These are phyloP conservation scores for Cyclocybe aegerita DNA, from an alignment of 768 basidiomycete species.

Conservation along the genomic window DNA sequence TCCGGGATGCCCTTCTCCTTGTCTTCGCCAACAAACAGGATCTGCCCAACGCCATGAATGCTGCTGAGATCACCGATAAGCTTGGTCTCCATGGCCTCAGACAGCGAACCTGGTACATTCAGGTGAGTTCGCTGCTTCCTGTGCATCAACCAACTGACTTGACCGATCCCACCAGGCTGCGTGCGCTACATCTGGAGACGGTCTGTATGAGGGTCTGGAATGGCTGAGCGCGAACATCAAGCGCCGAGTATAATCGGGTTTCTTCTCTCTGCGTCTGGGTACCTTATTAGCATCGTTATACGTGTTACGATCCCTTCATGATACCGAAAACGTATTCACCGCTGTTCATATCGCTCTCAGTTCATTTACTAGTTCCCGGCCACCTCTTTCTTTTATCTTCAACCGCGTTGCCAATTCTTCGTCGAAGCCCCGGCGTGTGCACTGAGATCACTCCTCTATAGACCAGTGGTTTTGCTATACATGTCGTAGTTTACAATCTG, in stretches of 20 bases:
- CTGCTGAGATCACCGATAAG: constrained; percentile 99
- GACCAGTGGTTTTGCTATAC: constrained; percentile 35
- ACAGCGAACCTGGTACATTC: constrained; percentile 98
- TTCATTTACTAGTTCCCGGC: constrained; percentile 27
- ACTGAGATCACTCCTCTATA: constrained; percentile 28
- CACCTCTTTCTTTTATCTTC: constrained; percentile 25
- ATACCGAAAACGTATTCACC: constrained; percentile 54
- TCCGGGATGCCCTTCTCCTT: constrained; percentile 95
- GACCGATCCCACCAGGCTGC: constrained; percentile 64
- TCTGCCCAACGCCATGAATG: constrained; percentile 99
- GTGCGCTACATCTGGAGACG: constrained; percentile 97
- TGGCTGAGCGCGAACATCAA: constrained; percentile 94
- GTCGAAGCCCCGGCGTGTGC: constrained; percentile 21
- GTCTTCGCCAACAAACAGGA: constrained; percentile 99
- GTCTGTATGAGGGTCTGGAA: constrained; percentile 97
- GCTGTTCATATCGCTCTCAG: constrained; percentile 39
- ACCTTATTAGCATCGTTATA: constrained; percentile 52
- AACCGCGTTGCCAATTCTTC: constrained; percentile 18
- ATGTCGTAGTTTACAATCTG: constrained; percentile 23
- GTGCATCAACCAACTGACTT: constrained; percentile 3
- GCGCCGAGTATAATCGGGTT: constrained; percentile 64
- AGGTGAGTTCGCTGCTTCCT: constrained; percentile 47
- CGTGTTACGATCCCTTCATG: constrained; percentile 58
- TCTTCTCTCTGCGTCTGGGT: constrained; percentile 35
- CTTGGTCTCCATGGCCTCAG: constrained; percentile 97